Evolutionary conservation across 495 filamentous ascomycete genomes (phyloP).

Genomic region (Glonium stellatum): DNA sequence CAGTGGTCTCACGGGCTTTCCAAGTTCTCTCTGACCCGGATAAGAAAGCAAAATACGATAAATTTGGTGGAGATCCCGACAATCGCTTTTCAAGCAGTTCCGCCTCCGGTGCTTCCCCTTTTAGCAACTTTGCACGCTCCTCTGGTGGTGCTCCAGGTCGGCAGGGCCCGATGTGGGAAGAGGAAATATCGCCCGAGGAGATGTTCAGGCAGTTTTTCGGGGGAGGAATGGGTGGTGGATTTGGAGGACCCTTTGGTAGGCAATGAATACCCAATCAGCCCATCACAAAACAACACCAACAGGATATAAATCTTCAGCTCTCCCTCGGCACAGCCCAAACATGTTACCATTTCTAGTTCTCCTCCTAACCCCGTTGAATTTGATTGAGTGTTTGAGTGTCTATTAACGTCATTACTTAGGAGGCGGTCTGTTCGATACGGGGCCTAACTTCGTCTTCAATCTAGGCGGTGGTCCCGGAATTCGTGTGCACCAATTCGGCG

Average conservation of each 20-base stretch:
- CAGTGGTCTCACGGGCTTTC: slow-evolving; percentile 89
- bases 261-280: not conserved
- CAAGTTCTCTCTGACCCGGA: slow-evolving; percentile 88
- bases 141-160: slow-evolving; percentile 38
- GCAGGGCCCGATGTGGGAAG: slow-evolving; percentile 60
- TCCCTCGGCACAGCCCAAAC: not conserved
- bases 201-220: slow-evolving; percentile 94
- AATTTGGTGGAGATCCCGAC: slow-evolving; percentile 86
- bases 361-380: not conserved
- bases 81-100: slow-evolving; percentile 63
- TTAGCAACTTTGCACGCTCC: slow-evolving; percentile 60
- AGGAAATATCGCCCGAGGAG: slow-evolving; percentile 93
- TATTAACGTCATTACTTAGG: slow-evolving; percentile 31
- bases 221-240: slow-evolving; percentile 51
- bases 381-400: not conserved
- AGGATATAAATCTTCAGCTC: not conserved
- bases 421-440: slow-evolving; percentile 56
- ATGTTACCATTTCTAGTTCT: not conserved
- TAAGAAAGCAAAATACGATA: slow-evolving; percentile 81
- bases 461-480: slow-evolving; percentile 50
- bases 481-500: slow-evolving; percentile 54
- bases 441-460: slow-evolving; percentile 86
- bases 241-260: slow-evolving; percentile 60
- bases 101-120: slow-evolving; percentile 50
- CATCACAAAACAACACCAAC: not conserved